Base-by-base conservation (phyloP, 1,284 basidiomycete species). In the Hemileccinum hortonii region DNA sequence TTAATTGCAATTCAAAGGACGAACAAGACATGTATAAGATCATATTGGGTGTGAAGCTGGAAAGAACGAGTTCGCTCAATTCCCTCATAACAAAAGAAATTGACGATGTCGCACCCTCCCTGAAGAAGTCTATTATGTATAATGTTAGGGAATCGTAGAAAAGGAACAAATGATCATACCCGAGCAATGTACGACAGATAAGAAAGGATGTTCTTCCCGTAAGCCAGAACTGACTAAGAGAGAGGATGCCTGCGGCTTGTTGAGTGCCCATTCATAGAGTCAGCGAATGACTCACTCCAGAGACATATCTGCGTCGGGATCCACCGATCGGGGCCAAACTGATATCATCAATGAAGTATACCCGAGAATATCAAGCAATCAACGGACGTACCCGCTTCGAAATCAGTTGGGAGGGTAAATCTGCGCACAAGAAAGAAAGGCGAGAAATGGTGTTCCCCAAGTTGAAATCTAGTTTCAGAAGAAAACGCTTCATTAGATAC, bases 11-110 rank as follows among this genome's bases (percentile, higher is more conserved):
- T 12, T 7, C 11, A 29, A 42, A 11, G 6, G 43, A 67, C 74
- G 68, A 53, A 87, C 80, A 22, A 24, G 38, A 40, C 38, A 40
- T 22, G 38, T 40, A 40, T 16, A 40, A 10, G 8, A 40, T 22
- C 6, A 84, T 69, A 57, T 86, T 83, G 0, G 81, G 82, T 49
- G 84, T 83, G 58, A 82, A 83, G 9, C 75, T 65, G 18, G 18
- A 24, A 49, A 33, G 33, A 11, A 45, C 11, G 4, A 33, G 9
- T 12, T 54, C 22, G 50, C 33, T 26, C 6, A 16, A 7, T 15
- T 33, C 15, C 32, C 16, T 33, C 32, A 16, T 6, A n/a, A 33
- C 14, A 33, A 33, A 33, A 6, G 16, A 24, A 29, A 11, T 29
- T 24, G 38, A 15, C 6, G 21, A 21, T 40, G 15, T 3, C 37